Base-by-base conservation (phyloP, 441 rosid species). In the Geranium incanum region DNA sequence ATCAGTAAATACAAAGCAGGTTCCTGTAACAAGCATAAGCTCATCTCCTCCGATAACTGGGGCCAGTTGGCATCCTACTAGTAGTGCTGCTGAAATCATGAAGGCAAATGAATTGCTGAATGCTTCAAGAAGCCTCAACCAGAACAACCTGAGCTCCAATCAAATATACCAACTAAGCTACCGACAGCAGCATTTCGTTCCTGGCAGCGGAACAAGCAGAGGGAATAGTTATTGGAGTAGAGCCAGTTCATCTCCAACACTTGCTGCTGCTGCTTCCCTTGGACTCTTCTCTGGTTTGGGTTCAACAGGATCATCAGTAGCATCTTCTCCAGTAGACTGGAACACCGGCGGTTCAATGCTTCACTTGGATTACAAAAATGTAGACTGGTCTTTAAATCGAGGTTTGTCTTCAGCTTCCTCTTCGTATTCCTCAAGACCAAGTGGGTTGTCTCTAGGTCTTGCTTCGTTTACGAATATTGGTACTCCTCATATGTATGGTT, bases 331-430 rank as follows among this genome's bases (percentile, higher is more conserved):
- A 0, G 86, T 91, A 41, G 92, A 93, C 78, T 91, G 98, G 97
- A 82, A 82, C 74, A 86, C 87, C 11, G 82, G 88, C 43, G 87
- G 91, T 43, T 80, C 84, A 0, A 78, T 82, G 79, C 77, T 87
- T 23, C 87, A 84, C 67, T 69, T 86, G 43, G 94, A 93, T 62
- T 93, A 93, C 78, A 80, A 80, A 55, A 88, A 73, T 76, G 82
- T 93, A 60, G 98, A 93, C 84, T 93, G 98, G 98, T 86, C 90
- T 76, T 79, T 93, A 82, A 84, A 89, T 77, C 86, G 85, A 63
- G 83, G 87, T 28, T 55, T 81, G 73, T 48, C 86, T 12, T 77
- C 75, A 38, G 76, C 62, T 36, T n/a, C 62, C 55, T 48, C 55
- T 55, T 55, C 33, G 33, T 28, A 28, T 28, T 28, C 62, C 21